These are phyloP conservation scores for Linderniella brevidens DNA, from an alignment of 257 asterid genomes.

Conservation along the genomic window DNA sequence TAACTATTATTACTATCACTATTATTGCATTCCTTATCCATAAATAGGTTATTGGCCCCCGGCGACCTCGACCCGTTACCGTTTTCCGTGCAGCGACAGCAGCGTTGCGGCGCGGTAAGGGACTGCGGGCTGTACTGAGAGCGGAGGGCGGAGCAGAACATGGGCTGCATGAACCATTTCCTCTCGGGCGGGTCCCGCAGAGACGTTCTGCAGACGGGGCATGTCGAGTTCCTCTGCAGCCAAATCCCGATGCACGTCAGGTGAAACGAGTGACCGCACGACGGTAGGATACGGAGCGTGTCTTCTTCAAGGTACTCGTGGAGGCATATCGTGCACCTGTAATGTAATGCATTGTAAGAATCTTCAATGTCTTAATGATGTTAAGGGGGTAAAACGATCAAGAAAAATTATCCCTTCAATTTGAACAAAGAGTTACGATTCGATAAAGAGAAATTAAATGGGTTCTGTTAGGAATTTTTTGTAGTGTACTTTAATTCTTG, in stretches of 20 bases:
- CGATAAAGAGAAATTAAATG: too few species aligned
- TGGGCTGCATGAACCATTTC: slow-evolving; percentile 45
- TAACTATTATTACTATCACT: too few species aligned
- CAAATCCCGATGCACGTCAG: slow-evolving; percentile 62
- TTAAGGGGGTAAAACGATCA: too few species aligned
- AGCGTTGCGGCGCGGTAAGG: too few species aligned
- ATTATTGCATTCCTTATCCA: too few species aligned
- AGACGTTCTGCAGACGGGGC: slow-evolving; percentile 83
- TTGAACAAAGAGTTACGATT: too few species aligned
- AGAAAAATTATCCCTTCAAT: too few species aligned
- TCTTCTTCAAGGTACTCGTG: slow-evolving; percentile 60
- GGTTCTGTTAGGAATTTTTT: too few species aligned
- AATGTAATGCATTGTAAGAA: neutral
- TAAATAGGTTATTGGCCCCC: too few species aligned
- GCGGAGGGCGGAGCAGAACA: slow-evolving; percentile 57
- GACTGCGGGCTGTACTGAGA: slow-evolving; percentile 18
- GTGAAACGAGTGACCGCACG: slow-evolving; percentile 70
- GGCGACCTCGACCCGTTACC: too few species aligned
- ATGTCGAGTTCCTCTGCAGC: slow-evolving; percentile 64
- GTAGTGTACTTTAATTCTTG: too few species aligned
- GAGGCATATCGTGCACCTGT: slow-evolving; percentile 75
- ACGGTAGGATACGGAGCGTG: slow-evolving; percentile 37
- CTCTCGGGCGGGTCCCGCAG: slow-evolving; percentile 43
- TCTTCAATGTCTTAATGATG: neutral
- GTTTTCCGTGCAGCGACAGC: too few species aligned